Evolutionary conservation across 2,329 filamentous ascomycete genomes (phyloP).

Genomic region (Graphilbum sp.): DNA sequence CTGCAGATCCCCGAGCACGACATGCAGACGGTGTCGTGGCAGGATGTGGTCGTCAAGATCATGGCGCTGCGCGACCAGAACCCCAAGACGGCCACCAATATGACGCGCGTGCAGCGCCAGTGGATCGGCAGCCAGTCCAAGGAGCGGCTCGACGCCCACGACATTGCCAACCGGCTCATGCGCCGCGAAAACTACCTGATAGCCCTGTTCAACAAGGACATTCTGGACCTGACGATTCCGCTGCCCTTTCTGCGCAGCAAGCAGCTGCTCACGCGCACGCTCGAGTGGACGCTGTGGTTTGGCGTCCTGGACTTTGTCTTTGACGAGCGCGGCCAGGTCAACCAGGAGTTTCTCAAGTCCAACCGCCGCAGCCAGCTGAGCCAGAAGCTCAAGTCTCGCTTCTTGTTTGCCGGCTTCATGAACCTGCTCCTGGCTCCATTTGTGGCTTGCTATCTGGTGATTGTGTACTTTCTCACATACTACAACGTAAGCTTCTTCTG

Average conservation of each 20-base stretch:
- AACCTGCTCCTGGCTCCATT: constrained; percentile 80
- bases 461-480: constrained; percentile 87
- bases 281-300: constrained; percentile 84
- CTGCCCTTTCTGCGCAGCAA: constrained; percentile 66
- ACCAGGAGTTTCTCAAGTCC: constrained; percentile 70
- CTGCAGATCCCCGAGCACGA: constrained; percentile 69
- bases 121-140: constrained; percentile 73
- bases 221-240: constrained; percentile 72
- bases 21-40: constrained; percentile 91
- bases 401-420: constrained; percentile 69
- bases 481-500: constrained; percentile 75
- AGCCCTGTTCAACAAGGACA: constrained; percentile 92
- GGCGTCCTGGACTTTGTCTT: constrained; percentile 91
- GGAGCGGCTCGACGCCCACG: constrained; percentile 85
- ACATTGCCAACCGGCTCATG: constrained; percentile 95
- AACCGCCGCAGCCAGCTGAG: constrained; percentile 67
- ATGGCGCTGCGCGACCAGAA: constrained; percentile 77
- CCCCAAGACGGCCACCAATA: constrained; percentile 52
- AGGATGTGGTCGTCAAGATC: constrained; percentile 70
- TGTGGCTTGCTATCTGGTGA: constrained; percentile 68
- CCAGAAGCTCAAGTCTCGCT: constrained; percentile 57
- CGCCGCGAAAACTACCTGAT: constrained; percentile 94
- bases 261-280: constrained; percentile 73
- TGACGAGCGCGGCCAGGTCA: constrained; percentile 73
- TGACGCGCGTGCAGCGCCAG: constrained; percentile 33